Evolutionary conservation across 768 basidiomycete species (phyloP), one percentile per base, ranked within the genome.

Genomic region (Crassisporium funariophilum): DNA sequence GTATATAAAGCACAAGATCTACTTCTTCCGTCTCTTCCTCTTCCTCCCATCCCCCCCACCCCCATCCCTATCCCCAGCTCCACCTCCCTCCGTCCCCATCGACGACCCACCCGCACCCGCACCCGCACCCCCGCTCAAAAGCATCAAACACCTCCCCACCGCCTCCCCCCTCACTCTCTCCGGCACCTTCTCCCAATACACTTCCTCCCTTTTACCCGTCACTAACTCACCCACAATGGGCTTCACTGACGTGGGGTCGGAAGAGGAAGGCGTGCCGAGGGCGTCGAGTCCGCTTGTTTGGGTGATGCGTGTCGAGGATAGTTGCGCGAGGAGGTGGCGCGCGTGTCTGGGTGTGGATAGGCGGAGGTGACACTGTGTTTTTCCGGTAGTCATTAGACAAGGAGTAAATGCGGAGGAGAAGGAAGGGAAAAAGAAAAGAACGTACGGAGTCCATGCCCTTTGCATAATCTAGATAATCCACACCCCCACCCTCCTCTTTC

Each of bases 151-250:
- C n/a, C n/a, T n/a, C n/a, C n/a, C 72, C 31, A 88, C 77, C 0
- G 89, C 88, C 53, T 80, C 75, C 38, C 67, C 62, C 12, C 82
- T 71, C 19, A 90, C 73, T 59, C 86, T 89, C 57, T 84, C 81
- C 0, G 90, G 90, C 0, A 91, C 82, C 49, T 84, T 84, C 44
- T 82, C 77, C 90, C 89, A 91, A 56, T 91, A 91, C 27, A 91
- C 44, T 47, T 76, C 79, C 54, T 90, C 89, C 47, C 75, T 72
- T 61, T 68, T 80, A 3, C 86, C 89, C 3, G 64, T 58, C 0
- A 91, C 80, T 12, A 82, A 35, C 57, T 89, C 88, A 34, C 79
- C 56, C 13, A 42, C 17, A 11, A 89, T 72, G 0, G 65, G 46
- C 24, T 53, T 57, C n/a, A 17, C n/a, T 9, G 6, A 19, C 13